Base-by-base conservation (phyloP, 2,329 filamentous ascomycete genomes). In the Teratosphaeria viscida region DNA sequence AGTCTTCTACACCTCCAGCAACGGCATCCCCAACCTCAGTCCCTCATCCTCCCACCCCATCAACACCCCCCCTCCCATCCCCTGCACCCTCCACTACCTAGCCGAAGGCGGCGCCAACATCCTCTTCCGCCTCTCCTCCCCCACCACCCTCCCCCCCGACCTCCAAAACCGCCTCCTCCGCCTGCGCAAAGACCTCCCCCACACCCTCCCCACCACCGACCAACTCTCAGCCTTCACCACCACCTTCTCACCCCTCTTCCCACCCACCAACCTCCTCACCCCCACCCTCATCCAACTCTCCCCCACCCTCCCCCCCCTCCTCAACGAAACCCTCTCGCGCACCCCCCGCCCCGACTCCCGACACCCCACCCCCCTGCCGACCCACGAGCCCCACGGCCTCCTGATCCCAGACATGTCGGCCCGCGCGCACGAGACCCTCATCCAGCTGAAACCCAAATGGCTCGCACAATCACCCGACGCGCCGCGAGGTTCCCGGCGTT, bases 401-500 rank as follows among this genome's bases (percentile, higher is more conserved):
- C 65, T 75, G 8, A 62, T 74, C 19, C 72, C 70, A 12, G 70
- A 74, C 62, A 74, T 74, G 71, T 70, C 68, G 6, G 63, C 69
- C 5, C 16, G 43, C 8, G 27, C 34, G 7, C 65, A 63, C 37
- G 67, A 72, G n/a, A 58, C 65, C 1, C 59, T 70, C 11, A 55
- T 73, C 10, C 75, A 80, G 61, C 67, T 79, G 59, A 80, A 80
- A 61, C 77, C 77, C 0, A 80, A 80, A 59, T 80, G 78, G 78
- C 70, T 80, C 2, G 60, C 66, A 6, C 77, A 78, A 58, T 79
- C 77, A 5, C 76, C 76, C 1, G 74, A 73, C 57, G 77, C 78
- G 5, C 76, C 77, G 0, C 10, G 54, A 3, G 59, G 67, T 29
- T 71, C 77, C 1, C 70, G 67, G 19, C 71, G 77, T 14, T 80